Evolutionary conservation across 805 yeast genomes (phyloP).

Genomic region (Cyberlindnera amylophila): DNA sequence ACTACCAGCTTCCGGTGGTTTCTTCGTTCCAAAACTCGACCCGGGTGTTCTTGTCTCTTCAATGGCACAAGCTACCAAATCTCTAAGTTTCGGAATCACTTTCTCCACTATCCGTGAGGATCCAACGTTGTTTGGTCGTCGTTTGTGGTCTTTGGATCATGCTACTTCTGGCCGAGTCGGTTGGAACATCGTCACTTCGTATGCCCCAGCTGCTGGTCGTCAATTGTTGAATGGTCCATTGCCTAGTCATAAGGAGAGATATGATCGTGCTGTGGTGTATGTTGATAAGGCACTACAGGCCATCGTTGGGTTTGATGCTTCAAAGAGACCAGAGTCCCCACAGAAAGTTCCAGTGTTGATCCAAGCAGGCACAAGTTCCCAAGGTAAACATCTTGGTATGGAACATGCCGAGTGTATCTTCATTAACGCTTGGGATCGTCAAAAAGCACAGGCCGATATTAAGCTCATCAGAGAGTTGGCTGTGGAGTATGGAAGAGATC

Average conservation of each 20-base stretch:
- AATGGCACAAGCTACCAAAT: slow-evolving; percentile 39
- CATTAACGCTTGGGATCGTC: slow-evolving; percentile 34
- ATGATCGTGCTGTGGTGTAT: slow-evolving; percentile 37
- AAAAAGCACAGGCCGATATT: slow-evolving; percentile 29
- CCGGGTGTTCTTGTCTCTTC: slow-evolving; percentile 33
- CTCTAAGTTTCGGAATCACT: slow-evolving; percentile 39
- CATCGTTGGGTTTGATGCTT: slow-evolving; percentile 30
- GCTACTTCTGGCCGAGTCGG: slow-evolving; percentile 41
- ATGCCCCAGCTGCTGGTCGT: slow-evolving; percentile 40
- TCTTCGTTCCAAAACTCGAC: slow-evolving; percentile 31
- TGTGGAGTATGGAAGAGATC: slow-evolving; percentile 34
- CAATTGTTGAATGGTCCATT: slow-evolving; percentile 32
- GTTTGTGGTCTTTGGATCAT: slow-evolving; percentile 36
- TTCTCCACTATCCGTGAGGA: slow-evolving; percentile 41
- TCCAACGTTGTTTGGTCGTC: slow-evolving; percentile 36
- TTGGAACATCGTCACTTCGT: slow-evolving; percentile 46
- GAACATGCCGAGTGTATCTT: slow-evolving; percentile 41
- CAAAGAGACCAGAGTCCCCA: slow-evolving; percentile 34
- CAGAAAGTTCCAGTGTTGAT: slow-evolving; percentile 41
- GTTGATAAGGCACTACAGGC: slow-evolving; percentile 41
- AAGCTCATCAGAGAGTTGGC: slow-evolving; percentile 33
- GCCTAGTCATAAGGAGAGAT: slow-evolving; percentile 40
- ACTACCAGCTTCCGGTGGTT: slow-evolving; percentile 31
- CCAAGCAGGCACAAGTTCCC: slow-evolving; percentile 41
- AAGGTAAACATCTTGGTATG: slow-evolving; percentile 40